These are phyloP conservation scores for Gossypium trilobum DNA, from an alignment of 441 rosid species.

Conservation along the genomic window DNA sequence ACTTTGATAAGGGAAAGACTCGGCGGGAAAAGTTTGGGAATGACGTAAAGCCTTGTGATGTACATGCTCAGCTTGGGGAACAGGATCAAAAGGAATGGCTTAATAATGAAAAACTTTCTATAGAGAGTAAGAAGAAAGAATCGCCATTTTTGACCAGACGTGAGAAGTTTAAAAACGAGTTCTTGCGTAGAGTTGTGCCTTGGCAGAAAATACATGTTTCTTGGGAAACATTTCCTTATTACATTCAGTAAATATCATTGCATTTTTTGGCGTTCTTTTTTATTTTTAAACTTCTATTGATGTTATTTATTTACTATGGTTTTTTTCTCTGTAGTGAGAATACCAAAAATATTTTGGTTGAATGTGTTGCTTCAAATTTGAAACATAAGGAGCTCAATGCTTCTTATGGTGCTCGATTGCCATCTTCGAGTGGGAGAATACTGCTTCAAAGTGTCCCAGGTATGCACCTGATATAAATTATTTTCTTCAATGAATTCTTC, in stretches of 20 bases:
- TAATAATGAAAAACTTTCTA: slow-evolving; percentile 55
- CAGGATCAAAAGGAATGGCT: slow-evolving; percentile 95
- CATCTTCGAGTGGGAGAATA: slow-evolving; percentile 82
- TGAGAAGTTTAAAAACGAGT: slow-evolving; percentile 66
- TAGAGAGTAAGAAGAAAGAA: slow-evolving; percentile 64
- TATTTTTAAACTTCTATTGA: slow-evolving; percentile 7
- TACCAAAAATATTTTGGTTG: slow-evolving; percentile 62
- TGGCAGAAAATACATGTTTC: slow-evolving; percentile 85
- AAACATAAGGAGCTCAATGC: slow-evolving; percentile 46
- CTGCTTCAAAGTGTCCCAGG: slow-evolving; percentile 91
- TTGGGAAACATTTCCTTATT: slow-evolving; percentile 84
- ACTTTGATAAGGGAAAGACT: slow-evolving; percentile 41
- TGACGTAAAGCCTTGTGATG: slow-evolving; percentile 35
- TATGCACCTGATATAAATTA: slow-evolving; percentile 16
- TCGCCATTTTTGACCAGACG: slow-evolving; percentile 66
- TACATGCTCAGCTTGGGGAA: slow-evolving; percentile 63
- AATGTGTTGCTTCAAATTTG: slow-evolving; percentile 78
- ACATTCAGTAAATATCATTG: slow-evolving; percentile 51
- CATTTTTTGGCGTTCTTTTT: not conserved
- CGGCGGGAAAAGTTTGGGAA: slow-evolving; percentile 21
- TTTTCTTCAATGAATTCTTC: slow-evolving; percentile 2
- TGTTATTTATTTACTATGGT: slow-evolving; percentile 6
- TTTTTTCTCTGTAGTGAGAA: slow-evolving; percentile 40
- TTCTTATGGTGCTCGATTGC: slow-evolving; percentile 60
- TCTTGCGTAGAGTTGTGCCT: slow-evolving; percentile 65